Evolutionary conservation across 441 rosid genomes (phyloP).

Genomic region (Euphorbia celastroides): DNA sequence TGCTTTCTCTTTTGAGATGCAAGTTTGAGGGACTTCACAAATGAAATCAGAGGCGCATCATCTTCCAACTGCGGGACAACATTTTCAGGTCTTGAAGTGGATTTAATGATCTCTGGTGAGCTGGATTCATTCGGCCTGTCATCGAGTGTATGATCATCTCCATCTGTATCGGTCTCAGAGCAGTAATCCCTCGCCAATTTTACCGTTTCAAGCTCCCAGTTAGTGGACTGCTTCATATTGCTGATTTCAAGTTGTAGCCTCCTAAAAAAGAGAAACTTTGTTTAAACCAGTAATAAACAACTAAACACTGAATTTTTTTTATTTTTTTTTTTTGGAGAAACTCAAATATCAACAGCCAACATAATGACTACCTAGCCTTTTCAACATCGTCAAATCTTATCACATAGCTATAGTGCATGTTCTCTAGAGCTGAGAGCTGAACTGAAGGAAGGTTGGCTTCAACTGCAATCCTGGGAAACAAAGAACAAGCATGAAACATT

Average conservation of each 20-base stretch:
- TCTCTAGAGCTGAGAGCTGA: conserved; percentile 85
- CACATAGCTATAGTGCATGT: conserved; percentile 95
- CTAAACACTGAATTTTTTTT: not conserved
- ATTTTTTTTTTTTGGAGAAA: too few species aligned
- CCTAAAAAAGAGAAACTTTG: conserved; percentile 35
- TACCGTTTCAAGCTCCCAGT: conserved; percentile 30
- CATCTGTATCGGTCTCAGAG: conserved; percentile 91
- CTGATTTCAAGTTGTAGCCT: conserved; percentile 62
- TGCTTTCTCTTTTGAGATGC: conserved; percentile 28
- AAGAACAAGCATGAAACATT: conserved; percentile 11
- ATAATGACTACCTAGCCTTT: conserved; percentile 62
- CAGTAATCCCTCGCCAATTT: conserved; percentile 45
- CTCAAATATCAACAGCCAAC: conserved; percentile 3
- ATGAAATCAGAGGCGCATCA: conserved; percentile 58
- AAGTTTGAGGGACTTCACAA: conserved; percentile 37
- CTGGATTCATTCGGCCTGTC: conserved; percentile 31
- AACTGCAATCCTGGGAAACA: conserved; percentile 59
- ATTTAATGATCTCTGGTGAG: conserved; percentile 33
- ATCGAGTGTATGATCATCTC: conserved; percentile 39
- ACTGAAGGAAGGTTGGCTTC: conserved; percentile 61
- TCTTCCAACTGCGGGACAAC: conserved; percentile 44
- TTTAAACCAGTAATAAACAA: not conserved
- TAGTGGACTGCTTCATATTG: conserved; percentile 43
- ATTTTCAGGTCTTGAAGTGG: conserved; percentile 34
- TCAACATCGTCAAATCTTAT: conserved; percentile 85